Percentiles rank a stretch among this genome's conserved stretches.
These are phyloP conservation scores for Leccinum pellstonianum DNA, from an alignment of 768 basidiomycete species.

Conservation along the genomic window DNA sequence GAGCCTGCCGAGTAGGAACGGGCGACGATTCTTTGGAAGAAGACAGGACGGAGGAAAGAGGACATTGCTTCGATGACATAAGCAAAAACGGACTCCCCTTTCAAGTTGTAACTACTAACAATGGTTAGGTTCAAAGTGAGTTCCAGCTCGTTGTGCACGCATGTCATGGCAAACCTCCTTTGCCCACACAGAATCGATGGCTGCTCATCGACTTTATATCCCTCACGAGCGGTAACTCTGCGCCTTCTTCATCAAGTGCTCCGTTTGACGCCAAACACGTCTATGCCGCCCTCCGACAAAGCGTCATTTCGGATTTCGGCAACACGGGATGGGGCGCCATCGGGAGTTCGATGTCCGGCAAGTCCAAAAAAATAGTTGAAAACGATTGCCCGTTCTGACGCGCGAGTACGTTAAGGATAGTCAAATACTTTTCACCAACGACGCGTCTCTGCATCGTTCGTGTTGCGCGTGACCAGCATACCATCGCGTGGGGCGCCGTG, in stretches of 20 bases:
- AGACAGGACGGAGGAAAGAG: constrained; percentile 4
- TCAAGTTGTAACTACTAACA: too few relatives aligned
- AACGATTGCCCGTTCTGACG: neutral
- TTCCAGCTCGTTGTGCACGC: neutral
- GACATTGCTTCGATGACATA: constrained; percentile 21
- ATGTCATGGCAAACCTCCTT: too few relatives aligned
- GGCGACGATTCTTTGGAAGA: constrained; percentile 8
- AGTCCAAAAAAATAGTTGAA: constrained; percentile 17
- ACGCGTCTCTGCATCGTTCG: constrained; percentile 86
- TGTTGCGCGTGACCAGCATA: constrained; percentile 78
- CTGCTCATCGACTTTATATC: too few relatives aligned
- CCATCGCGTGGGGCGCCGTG: constrained; percentile 75
- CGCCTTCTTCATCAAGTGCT: constrained; percentile 26
- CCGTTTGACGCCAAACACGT: constrained; percentile 56
- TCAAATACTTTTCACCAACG: constrained; percentile 84
- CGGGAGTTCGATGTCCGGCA: constrained; percentile 67
- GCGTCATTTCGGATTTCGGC: constrained; percentile 71
- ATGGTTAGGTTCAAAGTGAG: constrained; percentile 71
- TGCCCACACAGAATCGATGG: too few relatives aligned
- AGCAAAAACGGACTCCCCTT: neutral
- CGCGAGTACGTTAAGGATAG: constrained; percentile 37
- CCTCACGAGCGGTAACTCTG: neutral
- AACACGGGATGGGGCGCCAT: constrained; percentile 86
- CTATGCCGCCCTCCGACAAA: constrained; percentile 67
- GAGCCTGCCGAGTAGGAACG: constrained; percentile 12